Evolutionary conservation across 495 filamentous ascomycete genomes (phyloP), one percentile per base, ranked within the genome.

Genomic region (Xylaria longipes): DNA sequence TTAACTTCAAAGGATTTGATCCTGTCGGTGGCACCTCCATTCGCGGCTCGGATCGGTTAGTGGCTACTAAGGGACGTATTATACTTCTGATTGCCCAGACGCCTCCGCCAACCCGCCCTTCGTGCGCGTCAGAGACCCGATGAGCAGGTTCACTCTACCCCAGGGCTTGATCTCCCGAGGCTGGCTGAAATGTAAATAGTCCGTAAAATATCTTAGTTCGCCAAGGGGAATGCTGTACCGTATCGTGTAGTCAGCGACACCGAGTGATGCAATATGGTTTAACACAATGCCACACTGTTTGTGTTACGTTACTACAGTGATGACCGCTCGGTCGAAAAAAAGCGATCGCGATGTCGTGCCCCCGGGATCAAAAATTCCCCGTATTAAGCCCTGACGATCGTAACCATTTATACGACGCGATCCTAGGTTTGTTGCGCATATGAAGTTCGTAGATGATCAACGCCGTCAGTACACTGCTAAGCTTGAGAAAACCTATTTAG

Each of bases 361-460:
- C 14, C 33, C 66, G 9, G 52, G 35, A 25, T 46, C 2, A 58
- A 62, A 15, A 63, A 57, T 56, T 45, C 48, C 48, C 70, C 65
- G 65, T 65, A 71, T 46, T 64, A 60, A 70, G 66, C 72, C 74
- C 76, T 75, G 71, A 68, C 63, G 73, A 74, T 72, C 73, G 60
- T 68, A 39, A 68, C 52, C 33, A 62, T 74, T 72, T 48, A 33
- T 60, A 61, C 20, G 52, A 57, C 3, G 29, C 15, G 22, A 45
- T 31, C 41, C 14, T 7, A 27, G 35, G 25, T 50, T 58, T 57
- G 22, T 35, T 64, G n/a, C 54, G 54, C 9, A 41, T 43, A 22
- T 27, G 33, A 41, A 56, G 5, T 17, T 33, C 39, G 8, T 22
- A 35, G 43, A 29, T 25, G 68, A 58, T 46, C 31, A 29, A 41